phyloP scores from a whole-genome alignment of 345 rosid species.

The Moringa oleifera region DNA sequence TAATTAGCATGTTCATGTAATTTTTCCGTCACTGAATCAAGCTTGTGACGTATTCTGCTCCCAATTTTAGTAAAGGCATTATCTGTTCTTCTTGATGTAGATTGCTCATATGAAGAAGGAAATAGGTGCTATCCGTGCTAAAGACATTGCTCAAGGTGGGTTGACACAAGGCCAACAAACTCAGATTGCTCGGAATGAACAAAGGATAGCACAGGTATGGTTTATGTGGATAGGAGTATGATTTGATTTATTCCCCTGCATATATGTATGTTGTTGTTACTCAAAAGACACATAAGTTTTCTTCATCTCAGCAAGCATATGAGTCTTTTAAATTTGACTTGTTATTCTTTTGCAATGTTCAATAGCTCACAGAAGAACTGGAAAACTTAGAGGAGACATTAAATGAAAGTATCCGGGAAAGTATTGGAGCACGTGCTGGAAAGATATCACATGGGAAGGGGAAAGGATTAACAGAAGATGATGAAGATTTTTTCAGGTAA shows the following conservation, averaged over 20 bases:
- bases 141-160: slow-evolving; percentile 96
- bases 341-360: slow-evolving; percentile 7
- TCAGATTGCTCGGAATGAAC: slow-evolving; percentile 97
- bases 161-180: slow-evolving; percentile 98
- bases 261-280: neutral
- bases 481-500: slow-evolving; percentile 66
- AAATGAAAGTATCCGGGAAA: slow-evolving; percentile 90
- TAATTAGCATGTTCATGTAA: neutral
- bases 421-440: slow-evolving; percentile 79
- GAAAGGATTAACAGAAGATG: slow-evolving; percentile 56
- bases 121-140: slow-evolving; percentile 86
- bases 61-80: neutral
- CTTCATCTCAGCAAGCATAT: slow-evolving; percentile 4
- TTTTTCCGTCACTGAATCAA: neutral
- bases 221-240: neutral
- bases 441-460: slow-evolving; percentile 38
- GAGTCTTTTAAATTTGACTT: neutral
- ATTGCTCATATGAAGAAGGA: slow-evolving; percentile 97
- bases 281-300: neutral
- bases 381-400: slow-evolving; percentile 95
- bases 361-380: slow-evolving; percentile 84
- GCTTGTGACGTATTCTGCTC: neutral
- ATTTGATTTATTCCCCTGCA: neutral
- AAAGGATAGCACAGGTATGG: slow-evolving; percentile 73
- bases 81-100: slow-evolving; percentile 27